Evolutionary conservation across 2,329 filamentous ascomycete species (phyloP).

Genomic region (Trichophyton rubrum): DNA sequence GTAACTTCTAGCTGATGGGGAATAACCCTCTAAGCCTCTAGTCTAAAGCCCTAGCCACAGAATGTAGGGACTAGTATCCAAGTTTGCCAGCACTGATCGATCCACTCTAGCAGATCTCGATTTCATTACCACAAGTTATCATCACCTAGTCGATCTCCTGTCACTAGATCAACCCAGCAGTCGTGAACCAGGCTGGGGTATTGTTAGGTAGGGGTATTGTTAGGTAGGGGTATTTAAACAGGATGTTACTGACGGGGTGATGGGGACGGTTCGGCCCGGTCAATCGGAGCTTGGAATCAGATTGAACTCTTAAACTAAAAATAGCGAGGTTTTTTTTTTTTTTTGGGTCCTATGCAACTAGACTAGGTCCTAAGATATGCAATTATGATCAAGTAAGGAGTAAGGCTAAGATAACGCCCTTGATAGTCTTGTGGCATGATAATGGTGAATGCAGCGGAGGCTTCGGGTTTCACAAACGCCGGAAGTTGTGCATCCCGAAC

Average conservation of each 20-base stretch:
- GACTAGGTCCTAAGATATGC: neutral
- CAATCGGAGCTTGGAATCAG: neutral
- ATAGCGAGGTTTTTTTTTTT: neutral
- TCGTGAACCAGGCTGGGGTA: neutral
- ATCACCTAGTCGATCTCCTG: neutral
- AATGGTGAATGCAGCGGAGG: neutral
- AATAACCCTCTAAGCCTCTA: no score
- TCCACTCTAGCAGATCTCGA: neutral
- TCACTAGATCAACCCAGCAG: neutral
- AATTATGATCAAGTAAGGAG: conserved; percentile 1
- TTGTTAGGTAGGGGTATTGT: neutral
- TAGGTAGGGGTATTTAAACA: neutral
- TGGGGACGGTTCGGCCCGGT: neutral
- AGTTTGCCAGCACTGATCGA: neutral
- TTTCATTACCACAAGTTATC: neutral
- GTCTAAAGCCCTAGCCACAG: no score
- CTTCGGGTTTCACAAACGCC: neutral
- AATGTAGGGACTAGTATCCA: neutral
- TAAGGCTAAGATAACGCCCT: neutral
- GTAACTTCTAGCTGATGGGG: neutral
- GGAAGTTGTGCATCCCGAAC: neutral
- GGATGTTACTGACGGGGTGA: neutral
- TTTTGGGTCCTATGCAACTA: neutral
- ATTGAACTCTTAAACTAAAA: neutral
- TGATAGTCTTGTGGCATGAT: neutral